Percentiles rank a stretch among this genome's conserved stretches.
phyloP scores from a whole-genome alignment of 202 grass and related monocot genomes.

The Panicum hallii region DNA sequence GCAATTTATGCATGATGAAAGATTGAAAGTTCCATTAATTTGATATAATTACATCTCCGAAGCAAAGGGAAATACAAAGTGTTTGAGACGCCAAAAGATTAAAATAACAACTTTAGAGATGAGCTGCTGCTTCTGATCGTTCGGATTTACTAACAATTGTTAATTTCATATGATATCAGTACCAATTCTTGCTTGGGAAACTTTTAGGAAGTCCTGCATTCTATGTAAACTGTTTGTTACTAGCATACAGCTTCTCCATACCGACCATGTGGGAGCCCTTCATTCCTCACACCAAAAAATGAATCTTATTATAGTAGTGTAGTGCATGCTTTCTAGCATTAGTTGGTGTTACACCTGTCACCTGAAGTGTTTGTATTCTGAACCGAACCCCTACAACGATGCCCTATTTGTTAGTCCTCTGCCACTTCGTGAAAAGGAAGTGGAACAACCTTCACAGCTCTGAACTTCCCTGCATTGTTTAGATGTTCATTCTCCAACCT shows the following conservation, averaged over 20 bases:
- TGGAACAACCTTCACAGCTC: constrained; percentile 76
- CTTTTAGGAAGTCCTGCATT: constrained; percentile 36
- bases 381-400: constrained; percentile 33
- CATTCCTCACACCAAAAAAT: constrained; percentile 55
- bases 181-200: constrained; percentile 29
- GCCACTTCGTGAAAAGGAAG: constrained; percentile 83
- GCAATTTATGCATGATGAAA: constrained; percentile 7
- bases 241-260: constrained; percentile 48
- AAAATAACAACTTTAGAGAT: constrained; percentile 27
- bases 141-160: constrained; percentile 19
- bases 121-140: constrained; percentile 1
- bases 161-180: constrained; percentile 34
- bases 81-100: constrained; percentile 3
- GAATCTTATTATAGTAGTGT: constrained; percentile 46
- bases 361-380: constrained; percentile 47
- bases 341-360: constrained; percentile 63
- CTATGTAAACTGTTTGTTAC: constrained; percentile 32
- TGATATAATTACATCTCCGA: constrained; percentile 34
- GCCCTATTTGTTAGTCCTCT: constrained; percentile 49
- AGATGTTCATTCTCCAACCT: constrained; percentile 92
- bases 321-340: constrained; percentile 52
- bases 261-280: constrained; percentile 2
- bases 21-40: constrained; percentile 1
- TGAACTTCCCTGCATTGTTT: constrained; percentile 92
- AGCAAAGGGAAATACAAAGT: constrained; percentile 39